Conservation (phyloP, 495 filamentous ascomycete genomes). For the Trichoderma virens region DNA sequence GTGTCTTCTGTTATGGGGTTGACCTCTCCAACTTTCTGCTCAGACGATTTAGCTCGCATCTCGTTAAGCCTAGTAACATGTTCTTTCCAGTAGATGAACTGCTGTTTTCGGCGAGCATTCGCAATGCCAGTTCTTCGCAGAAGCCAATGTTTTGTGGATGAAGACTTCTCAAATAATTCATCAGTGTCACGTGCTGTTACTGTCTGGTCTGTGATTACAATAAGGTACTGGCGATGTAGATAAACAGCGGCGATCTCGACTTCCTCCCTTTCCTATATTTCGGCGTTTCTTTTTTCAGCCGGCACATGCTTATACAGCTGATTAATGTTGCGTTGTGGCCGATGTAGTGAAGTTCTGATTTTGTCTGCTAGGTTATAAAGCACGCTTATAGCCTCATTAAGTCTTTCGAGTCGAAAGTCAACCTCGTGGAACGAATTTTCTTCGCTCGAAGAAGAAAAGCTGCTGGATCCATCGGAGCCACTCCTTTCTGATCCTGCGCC, state of each 20-base stretch:
- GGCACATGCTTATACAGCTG: slow-evolving; percentile 8
- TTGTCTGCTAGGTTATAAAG: too few species aligned
- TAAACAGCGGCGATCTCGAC: background rate
- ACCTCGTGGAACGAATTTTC: too few species aligned
- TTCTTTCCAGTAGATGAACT: slow-evolving; percentile 22
- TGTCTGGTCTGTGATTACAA: slow-evolving; percentile 6
- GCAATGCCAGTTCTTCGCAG: slow-evolving; percentile 18
- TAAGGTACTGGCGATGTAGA: slow-evolving; percentile 3
- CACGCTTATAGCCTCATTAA: too few species aligned
- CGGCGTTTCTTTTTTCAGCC: background rate
- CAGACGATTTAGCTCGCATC: background rate
- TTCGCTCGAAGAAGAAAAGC: too few species aligned
- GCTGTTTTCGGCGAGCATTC: slow-evolving; percentile 19
- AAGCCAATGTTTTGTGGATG: slow-evolving; percentile 12
- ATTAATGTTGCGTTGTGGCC: slow-evolving; percentile 6
- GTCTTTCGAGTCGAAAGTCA: too few species aligned
- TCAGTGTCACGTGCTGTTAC: too few species aligned
- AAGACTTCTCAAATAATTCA: background rate
- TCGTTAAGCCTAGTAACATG: slow-evolving; percentile 15
- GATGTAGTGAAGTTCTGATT: slow-evolving; percentile 7
- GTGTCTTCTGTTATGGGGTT: too few species aligned
- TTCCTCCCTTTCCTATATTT: slow-evolving; percentile 11
- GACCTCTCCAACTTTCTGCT: too few species aligned
- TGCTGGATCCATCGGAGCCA: too few species aligned
- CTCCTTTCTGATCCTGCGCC: too few species aligned